Evolutionary conservation across 2,329 filamentous ascomycete species (phyloP).

Genomic region (Talaromyces sp.): DNA sequence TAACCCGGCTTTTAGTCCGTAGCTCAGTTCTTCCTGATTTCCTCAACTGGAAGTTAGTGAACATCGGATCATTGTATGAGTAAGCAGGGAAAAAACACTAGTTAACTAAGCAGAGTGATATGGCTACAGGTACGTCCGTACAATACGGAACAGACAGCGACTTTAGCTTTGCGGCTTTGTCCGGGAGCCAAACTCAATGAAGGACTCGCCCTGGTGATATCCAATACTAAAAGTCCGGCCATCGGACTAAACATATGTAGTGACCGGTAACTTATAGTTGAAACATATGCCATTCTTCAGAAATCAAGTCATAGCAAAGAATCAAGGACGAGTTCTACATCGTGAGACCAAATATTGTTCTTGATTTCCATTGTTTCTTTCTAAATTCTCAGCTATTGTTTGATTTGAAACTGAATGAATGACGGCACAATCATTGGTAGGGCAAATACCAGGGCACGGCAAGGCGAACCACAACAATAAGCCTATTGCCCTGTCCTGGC

Average conservation of each 20-base stretch:
- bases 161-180: slow-evolving; percentile 10
- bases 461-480: neutral
- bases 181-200: slow-evolving; percentile 7
- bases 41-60: neutral
- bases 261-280: neutral
- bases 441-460: neutral
- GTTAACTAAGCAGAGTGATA: too few relatives aligned
- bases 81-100: neutral
- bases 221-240: slow-evolving; percentile 5
- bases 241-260: slow-evolving; percentile 1
- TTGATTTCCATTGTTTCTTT: too few relatives aligned
- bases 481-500: neutral
- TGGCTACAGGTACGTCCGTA: neutral
- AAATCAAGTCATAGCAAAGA: too few relatives aligned
- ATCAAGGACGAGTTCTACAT: too few relatives aligned
- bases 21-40: neutral
- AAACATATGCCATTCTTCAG: slow-evolving; percentile 17
- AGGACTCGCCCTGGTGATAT: neutral
- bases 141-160: neutral
- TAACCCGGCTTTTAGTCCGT: neutral
- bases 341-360: too few relatives aligned
- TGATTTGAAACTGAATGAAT: neutral
- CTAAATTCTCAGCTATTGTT: too few relatives aligned
- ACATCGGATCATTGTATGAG: neutral
- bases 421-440: too few relatives aligned